phyloP scores from a whole-genome alignment of 768 basidiomycete genomes.

The Mycena floridula region DNA sequence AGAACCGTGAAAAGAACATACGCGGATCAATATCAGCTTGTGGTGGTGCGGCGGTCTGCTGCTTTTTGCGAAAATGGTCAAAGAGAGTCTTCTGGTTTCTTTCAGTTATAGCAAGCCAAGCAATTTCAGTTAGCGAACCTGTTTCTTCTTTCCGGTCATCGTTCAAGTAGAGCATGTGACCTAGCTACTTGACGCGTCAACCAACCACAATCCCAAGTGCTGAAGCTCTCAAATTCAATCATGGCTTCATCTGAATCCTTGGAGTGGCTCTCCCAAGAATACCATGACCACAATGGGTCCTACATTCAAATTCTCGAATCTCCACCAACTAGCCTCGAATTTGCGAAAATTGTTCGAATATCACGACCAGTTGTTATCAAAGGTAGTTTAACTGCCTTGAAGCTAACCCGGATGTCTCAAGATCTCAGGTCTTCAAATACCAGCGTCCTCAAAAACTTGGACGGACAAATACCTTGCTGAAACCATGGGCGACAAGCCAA shows the following conservation, averaged over 20 bases:
- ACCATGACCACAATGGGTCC: slow-evolving; percentile 19
- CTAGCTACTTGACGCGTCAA: no score
- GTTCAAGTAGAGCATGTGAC: no score
- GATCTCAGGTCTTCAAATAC: slow-evolving; percentile 38
- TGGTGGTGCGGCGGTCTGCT: background rate
- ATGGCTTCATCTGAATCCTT: no score
- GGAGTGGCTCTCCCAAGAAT: slow-evolving; percentile 32
- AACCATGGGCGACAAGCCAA: slow-evolving; percentile 43
- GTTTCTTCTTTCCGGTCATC: no score
- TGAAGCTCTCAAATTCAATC: no score
- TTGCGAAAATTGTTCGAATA: slow-evolving; percentile 59
- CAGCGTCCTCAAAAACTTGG: slow-evolving; percentile 52
- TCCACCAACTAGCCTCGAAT: slow-evolving; percentile 64
- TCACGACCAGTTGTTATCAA: slow-evolving; percentile 71
- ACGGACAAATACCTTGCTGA: slow-evolving; percentile 52
- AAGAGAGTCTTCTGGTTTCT: slow-evolving; percentile 37
- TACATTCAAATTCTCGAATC: background rate
- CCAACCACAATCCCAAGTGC: no score
- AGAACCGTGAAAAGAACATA: no score
- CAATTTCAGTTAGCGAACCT: no score
- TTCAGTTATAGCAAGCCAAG: no score
- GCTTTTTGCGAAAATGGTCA: slow-evolving; percentile 28
- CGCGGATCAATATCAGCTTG: background rate
- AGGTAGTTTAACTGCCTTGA: slow-evolving; percentile 32
- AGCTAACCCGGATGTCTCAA: background rate